These are phyloP conservation scores for Suillus paluster DNA, from an alignment of 768 basidiomycete genomes.

Conservation along the genomic window DNA sequence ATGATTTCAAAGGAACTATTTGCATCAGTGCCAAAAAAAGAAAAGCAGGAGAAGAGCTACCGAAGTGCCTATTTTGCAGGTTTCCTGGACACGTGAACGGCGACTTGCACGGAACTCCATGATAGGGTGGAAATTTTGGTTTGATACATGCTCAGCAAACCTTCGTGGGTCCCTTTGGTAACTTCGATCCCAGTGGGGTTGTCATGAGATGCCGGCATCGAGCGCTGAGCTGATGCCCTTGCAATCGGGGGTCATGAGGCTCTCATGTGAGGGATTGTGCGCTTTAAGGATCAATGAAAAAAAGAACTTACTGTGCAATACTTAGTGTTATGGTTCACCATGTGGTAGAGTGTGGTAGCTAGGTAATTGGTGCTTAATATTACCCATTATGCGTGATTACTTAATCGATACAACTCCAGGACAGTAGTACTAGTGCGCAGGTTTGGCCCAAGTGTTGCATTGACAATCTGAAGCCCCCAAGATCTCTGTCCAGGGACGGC, in stretches of 20 bases:
- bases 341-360: no score
- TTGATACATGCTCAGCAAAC: conserved; percentile 1
- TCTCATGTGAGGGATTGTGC: not conserved
- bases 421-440: no score
- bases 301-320: not conserved
- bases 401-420: no score
- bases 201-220: not conserved
- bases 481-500: not conserved
- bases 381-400: not conserved
- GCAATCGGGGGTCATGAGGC: not conserved
- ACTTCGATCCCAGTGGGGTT: not conserved
- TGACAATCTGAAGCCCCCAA: not conserved
- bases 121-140: not conserved
- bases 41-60: not conserved
- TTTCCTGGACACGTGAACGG: conserved; percentile 4
- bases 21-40: conserved; percentile 4
- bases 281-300: not conserved
- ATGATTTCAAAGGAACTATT: not conserved
- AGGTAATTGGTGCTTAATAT: no score
- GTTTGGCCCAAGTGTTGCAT: not conserved
- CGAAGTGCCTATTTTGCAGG: conserved; percentile 1
- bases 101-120: conserved; percentile 6
- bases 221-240: not conserved
- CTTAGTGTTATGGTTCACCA: not conserved
- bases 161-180: conserved; percentile 1